Percentiles rank a stretch among this genome's conserved stretches.
Conservation (phyloP, 2,329 filamentous ascomycete species). For the Cryphonectria carpinicola region DNA sequence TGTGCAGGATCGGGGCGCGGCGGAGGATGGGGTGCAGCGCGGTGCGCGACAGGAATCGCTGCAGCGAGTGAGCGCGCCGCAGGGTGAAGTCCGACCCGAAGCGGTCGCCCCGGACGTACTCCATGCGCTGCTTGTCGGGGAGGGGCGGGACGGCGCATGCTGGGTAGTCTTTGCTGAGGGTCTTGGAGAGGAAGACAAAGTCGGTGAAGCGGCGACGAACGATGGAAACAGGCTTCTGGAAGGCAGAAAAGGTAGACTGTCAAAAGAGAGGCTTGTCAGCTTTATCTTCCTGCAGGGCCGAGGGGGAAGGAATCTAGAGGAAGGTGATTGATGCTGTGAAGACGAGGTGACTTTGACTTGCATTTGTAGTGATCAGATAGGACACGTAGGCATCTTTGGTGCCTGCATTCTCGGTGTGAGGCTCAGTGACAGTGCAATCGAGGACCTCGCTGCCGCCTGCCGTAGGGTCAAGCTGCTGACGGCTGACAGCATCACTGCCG, state of each 20-base stretch:
- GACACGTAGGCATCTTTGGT: conserved; percentile 97
- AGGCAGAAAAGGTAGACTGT: conserved; percentile 91
- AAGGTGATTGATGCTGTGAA: conserved; percentile 34
- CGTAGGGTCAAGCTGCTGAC: conserved; percentile 60
- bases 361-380: conserved; percentile 89
- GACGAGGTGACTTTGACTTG: conserved; percentile 40
- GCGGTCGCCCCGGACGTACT: conserved; percentile 94
- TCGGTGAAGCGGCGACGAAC: conserved; percentile 95
- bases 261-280: conserved; percentile 1
- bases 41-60: conserved; percentile 86
- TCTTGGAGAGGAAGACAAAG: conserved; percentile 95
- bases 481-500: conserved; percentile 49
- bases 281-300: conserved; percentile 8
- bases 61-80: conserved; percentile 84
- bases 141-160: conserved; percentile 91
- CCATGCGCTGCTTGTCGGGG: conserved; percentile 99
- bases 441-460: conserved; percentile 72
- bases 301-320: neutral
- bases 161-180: conserved; percentile 83
- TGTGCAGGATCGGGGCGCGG: conserved; percentile 78
- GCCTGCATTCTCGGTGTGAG: conserved; percentile 93
- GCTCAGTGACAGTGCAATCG: conserved; percentile 80
- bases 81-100: conserved; percentile 93
- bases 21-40: conserved; percentile 88
- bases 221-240: conserved; percentile 77